A percentile compares a stretch with the other conserved stretches of the same genome.
These are phyloP conservation scores for Pyrenophora graminea DNA, from an alignment of 2,329 filamentous ascomycete genomes.

Conservation along the genomic window DNA sequence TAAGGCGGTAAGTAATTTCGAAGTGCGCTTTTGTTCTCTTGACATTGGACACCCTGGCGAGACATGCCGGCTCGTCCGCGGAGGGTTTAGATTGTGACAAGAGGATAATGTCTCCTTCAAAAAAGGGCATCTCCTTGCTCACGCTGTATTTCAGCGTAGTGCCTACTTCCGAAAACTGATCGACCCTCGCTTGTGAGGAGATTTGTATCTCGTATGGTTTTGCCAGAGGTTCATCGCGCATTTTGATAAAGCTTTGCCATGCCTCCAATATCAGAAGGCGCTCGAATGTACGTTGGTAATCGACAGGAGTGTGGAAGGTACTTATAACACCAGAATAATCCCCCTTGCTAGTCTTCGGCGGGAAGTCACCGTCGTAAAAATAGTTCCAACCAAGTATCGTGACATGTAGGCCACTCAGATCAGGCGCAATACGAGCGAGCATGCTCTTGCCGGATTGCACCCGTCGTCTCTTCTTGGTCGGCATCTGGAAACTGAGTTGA, in stretches of 20 bases:
- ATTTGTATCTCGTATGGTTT: constrained; percentile 87
- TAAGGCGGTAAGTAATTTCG: constrained; percentile 85
- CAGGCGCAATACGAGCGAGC: constrained; percentile 86
- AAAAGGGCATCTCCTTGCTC: constrained; percentile 71
- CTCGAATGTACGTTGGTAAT: constrained; percentile 89
- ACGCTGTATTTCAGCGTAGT: constrained; percentile 74
- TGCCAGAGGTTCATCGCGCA: constrained; percentile 81
- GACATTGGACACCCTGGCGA: constrained; percentile 80
- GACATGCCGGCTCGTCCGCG: constrained; percentile 73
- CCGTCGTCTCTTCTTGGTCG: constrained; percentile 82
- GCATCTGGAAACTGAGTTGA: constrained; percentile 57
- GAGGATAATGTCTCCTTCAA: constrained; percentile 86
- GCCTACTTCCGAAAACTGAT: constrained; percentile 90
- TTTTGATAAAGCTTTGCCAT: constrained; percentile 90
- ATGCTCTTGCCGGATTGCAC: constrained; percentile 88
- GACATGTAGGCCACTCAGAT: constrained; percentile 82
- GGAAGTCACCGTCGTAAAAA: constrained; percentile 85
- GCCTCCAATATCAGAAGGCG: constrained; percentile 89
- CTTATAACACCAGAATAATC: constrained; percentile 77
- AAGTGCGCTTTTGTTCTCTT: constrained; percentile 79
- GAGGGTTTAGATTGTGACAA: constrained; percentile 77
- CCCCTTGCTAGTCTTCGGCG: constrained; percentile 71
- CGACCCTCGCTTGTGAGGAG: constrained; percentile 83
- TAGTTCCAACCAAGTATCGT: constrained; percentile 93
- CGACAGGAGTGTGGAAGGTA: constrained; percentile 72